phyloP scores from a whole-genome alignment of 192 early-diverging fungal species.

The Backusella psychrophila region DNA sequence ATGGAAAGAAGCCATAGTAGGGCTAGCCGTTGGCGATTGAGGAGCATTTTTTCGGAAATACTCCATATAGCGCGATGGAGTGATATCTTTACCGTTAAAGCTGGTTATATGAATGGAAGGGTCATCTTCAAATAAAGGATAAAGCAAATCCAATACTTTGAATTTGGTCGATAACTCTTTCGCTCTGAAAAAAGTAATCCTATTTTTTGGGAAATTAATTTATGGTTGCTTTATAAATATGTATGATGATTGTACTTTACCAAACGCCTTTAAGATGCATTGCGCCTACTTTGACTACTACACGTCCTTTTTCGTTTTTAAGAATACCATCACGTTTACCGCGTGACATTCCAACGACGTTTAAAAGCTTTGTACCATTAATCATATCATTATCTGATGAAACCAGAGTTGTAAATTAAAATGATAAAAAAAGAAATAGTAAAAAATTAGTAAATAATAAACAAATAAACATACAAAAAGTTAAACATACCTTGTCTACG shows the following conservation, averaged over 20 bases:
- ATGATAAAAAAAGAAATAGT: slow-evolving; percentile 18
- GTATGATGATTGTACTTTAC: slow-evolving; percentile 36
- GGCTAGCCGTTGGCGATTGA: neutral
- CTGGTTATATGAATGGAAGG: slow-evolving; percentile 59
- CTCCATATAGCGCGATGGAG: neutral
- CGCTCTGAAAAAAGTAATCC: slow-evolving; percentile 65
- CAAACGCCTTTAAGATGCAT: slow-evolving; percentile 88
- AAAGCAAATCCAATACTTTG: slow-evolving; percentile 66
- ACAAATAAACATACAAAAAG: neutral
- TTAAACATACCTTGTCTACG: slow-evolving; percentile 56
- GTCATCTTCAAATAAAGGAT: slow-evolving; percentile 73
- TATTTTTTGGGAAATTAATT: slow-evolving; percentile 14
- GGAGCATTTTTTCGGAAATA: neutral
- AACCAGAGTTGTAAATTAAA: slow-evolving; percentile 1
- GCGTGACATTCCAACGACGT: slow-evolving; percentile 83
- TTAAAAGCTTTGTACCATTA: slow-evolving; percentile 83
- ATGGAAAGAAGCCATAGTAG: neutral
- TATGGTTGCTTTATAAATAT: slow-evolving; percentile 3
- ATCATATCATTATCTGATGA: slow-evolving; percentile 77
- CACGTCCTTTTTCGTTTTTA: slow-evolving; percentile 82
- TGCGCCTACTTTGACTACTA: slow-evolving; percentile 80
- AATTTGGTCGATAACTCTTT: slow-evolving; percentile 64
- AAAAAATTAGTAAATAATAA: slow-evolving; percentile 10
- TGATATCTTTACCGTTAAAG: neutral
- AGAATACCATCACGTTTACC: slow-evolving; percentile 83